Percentiles rank a stretch among this genome's conserved stretches.
Conservation (phyloP, 306 rosid species). For the Trichosanthes cucumerina region DNA sequence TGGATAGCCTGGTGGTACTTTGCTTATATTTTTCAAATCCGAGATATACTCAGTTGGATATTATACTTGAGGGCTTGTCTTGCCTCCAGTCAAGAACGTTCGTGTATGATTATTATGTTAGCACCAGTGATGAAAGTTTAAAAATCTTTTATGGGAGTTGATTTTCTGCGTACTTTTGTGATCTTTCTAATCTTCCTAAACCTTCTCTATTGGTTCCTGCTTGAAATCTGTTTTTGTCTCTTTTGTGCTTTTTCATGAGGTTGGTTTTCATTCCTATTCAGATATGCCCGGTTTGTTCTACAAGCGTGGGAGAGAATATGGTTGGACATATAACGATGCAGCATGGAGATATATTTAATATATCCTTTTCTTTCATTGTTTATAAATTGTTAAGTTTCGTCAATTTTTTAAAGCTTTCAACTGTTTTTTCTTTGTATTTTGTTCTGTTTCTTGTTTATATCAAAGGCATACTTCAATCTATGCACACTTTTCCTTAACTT, state of each 20-base stretch:
- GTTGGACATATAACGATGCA: slow-evolving; percentile 54
- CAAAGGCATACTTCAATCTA: neutral
- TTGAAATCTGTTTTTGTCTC: slow-evolving; percentile 11
- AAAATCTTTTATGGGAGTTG: neutral
- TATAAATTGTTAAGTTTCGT: neutral
- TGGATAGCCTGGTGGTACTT: neutral
- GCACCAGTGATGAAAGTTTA: neutral
- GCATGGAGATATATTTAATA: slow-evolving; percentile 42
- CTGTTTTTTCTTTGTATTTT: neutral
- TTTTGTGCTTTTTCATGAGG: slow-evolving; percentile 11
- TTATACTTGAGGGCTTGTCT: neutral
- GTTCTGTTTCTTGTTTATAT: neutral
- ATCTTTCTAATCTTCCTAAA: neutral
- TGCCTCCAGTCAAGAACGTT: neutral
- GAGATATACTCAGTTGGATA: neutral
- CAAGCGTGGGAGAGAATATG: slow-evolving; percentile 39
- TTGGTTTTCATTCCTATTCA: slow-evolving; percentile 23
- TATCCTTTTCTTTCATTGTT: slow-evolving; percentile 46
- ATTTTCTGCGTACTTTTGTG: neutral
- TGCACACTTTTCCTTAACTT: slow-evolving; percentile 37
- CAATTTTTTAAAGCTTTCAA: neutral
- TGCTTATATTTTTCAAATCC: neutral
- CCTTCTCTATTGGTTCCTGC: neutral
- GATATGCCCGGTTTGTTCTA: slow-evolving; percentile 59
- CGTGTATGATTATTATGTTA: neutral